Base-by-base conservation (phyloP, 495 filamentous ascomycete genomes). In the Pyronema domesticum region DNA sequence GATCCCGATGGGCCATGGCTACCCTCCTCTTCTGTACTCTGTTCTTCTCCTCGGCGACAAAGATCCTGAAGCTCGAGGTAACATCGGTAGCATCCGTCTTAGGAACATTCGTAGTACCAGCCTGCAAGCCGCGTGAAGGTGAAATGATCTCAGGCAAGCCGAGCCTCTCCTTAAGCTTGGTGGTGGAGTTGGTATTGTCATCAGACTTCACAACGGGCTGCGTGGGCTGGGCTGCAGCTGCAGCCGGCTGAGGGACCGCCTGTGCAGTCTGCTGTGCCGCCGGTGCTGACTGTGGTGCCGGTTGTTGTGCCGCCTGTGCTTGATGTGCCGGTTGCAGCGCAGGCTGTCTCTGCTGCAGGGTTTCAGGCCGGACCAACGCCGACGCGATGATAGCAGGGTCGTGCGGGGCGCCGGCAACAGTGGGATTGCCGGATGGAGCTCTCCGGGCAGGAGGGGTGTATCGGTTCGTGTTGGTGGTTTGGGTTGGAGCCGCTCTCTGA, bases 401-500 rank as follows among this genome's bases (percentile, higher is more conserved):
- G 33, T 83, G 76, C 7, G 85, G 83, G 57, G 79, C 81, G 23
- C 83, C 80, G 58, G 77, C 73, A 46, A 85, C 82, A 50, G 79
- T 85, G 0, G 84, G 70, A 49, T 82, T 76, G 39, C 74, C 81
- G 17, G 82, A 80, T 23, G 85, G 83, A 33, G 87, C 80, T 58
- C 91, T 79, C 54, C 83, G 76, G 10, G 84, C 88, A 15, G 91
- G 91, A 7, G 89, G 88, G 0, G 83, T 94, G 63, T 96, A 98
- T 63, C 83, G 86, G 67, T 84, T 86, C 51, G 80, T 67, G 57
- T 76, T 72, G 8, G 73, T 70, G 59, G 76, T 73, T 30, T 30
- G 23, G 19, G 56, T 57, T 68, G 40, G 68, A 57, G 19, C 51
- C 19, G 40, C 76, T 50, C 91, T 80, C 39, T 78, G 82, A 15